Base-by-base conservation (phyloP, 805 yeast genomes). In the Kuraishia molischiana region DNA sequence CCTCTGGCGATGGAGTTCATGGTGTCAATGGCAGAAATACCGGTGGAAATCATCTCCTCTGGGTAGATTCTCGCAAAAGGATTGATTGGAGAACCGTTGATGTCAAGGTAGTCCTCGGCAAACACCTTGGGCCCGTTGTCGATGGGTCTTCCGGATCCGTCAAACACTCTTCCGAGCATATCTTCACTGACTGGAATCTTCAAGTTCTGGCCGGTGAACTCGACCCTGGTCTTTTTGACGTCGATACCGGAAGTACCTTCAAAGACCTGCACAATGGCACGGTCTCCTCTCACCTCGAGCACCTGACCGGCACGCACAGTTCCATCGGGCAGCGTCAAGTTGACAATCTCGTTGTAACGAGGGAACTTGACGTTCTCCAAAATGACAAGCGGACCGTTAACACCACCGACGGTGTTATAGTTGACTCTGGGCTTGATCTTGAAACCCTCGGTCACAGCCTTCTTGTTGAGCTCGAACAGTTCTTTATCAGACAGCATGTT, bases 1-100 rank as follows among this genome's bases (percentile, higher is more conserved):
- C 99, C 99, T 76, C 99, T 85, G 43, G 99, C 99, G 72, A 92
- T 92, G 32, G 98, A 90, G 67, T 92, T 94, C 98, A 92, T 92
- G 41, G 97, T 89, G 63, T 92, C 99, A 58, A 92, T 92, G 36
- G 98, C 96, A 35, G 97, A 89, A 46, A 92, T 74, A 76, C 99
- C 99, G 15, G 99, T 94, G 38, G 97, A 87, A 53, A 92, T 92
- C 99, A 92, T 92, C 70, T 92, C 99, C 72, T 92, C 98, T 22
- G 99, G 99, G 61, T 94, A 94, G 51, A 92, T 92, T 68, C 99
- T 89, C 32, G 97, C 95, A 61, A 66, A 92, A 38, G 99, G 99
- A 59, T 92, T 92, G 64, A 92, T 92, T 56, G 99, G 97, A 32
- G 97, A 87, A 41, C 99, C 99, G 61, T 92, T 94, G 59, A 92